phyloP scores from a whole-genome alignment of 495 filamentous ascomycete genomes.

The Neurospora sp. region DNA sequence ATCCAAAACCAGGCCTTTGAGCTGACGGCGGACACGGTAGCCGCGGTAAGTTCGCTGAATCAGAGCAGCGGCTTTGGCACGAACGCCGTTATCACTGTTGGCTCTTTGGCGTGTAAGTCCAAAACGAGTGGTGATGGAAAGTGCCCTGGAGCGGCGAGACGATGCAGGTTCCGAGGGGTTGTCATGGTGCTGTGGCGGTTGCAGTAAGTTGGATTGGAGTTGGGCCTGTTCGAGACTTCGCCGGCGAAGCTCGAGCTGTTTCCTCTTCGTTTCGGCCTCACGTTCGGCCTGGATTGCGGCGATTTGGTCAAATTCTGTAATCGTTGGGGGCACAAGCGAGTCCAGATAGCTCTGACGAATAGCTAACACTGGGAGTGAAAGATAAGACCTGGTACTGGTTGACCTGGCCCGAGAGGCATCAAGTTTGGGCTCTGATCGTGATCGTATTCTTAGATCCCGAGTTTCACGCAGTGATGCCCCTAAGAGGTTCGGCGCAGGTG shows the following conservation, averaged over 20 bases:
- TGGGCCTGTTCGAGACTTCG: conserved; percentile 12
- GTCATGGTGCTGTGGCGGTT: not conserved
- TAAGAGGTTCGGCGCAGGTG: not conserved
- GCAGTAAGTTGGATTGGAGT: conserved; percentile 14
- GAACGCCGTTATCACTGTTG: conserved; percentile 9
- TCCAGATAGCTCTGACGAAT: conserved; percentile 37
- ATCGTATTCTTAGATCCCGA: not conserved
- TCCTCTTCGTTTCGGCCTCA: conserved; percentile 31
- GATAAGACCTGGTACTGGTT: not conserved
- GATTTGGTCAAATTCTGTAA: conserved; percentile 33
- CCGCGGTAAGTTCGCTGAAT: conserved; percentile 64
- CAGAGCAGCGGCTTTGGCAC: conserved; percentile 36
- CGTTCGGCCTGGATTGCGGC: conserved; percentile 33
- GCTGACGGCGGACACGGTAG: conserved; percentile 54
- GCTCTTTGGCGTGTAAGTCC: not conserved
- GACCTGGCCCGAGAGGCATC: not conserved
- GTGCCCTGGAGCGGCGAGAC: not conserved
- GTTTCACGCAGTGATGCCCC: not conserved
- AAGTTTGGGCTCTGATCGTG: not conserved
- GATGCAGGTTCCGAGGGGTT: not conserved
- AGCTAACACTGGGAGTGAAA: not conserved
- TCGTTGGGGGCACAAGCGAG: conserved; percentile 34
- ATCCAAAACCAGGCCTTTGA: conserved; percentile 54
- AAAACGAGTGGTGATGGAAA: not conserved
- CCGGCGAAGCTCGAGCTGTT: conserved; percentile 23